These are phyloP conservation scores for Diutina neorugosa DNA, from an alignment of 1,139 yeast genomes.

Conservation along the genomic window DNA sequence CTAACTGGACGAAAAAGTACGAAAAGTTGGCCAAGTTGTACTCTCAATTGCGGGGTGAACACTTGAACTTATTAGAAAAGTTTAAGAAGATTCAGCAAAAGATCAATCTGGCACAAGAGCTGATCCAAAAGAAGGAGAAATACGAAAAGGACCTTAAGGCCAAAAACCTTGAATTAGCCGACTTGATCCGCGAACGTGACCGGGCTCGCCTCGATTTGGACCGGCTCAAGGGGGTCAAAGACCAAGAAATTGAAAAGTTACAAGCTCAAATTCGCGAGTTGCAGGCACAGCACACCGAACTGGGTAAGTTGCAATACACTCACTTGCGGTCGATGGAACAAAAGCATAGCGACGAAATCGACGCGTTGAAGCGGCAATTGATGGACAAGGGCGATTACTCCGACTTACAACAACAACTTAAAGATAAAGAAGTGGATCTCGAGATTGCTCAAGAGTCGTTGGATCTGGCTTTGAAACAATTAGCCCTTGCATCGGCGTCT, in stretches of 20 bases:
- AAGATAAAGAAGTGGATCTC: conserved; percentile 66
- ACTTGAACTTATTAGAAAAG: conserved; percentile 64
- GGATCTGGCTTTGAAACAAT: conserved; percentile 57
- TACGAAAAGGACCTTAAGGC: conserved; percentile 76
- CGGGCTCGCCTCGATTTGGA: conserved; percentile 79
- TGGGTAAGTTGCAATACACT: conserved; percentile 56
- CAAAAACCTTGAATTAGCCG: conserved; percentile 81
- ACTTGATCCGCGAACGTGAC: conserved; percentile 80
- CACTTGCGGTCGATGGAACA: conserved; percentile 51
- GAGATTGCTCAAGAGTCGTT: conserved; percentile 73
- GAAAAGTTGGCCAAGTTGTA: conserved; percentile 84
- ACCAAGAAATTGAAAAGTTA: conserved; percentile 54
- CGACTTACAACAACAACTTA: conserved; percentile 36
- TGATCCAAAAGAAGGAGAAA: conserved; percentile 73
- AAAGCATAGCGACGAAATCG: conserved; percentile 49
- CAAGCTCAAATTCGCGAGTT: conserved; percentile 57
- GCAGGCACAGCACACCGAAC: conserved; percentile 46
- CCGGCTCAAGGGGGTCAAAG: conserved; percentile 53
- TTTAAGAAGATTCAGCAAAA: conserved; percentile 80
- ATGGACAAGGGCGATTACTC: conserved; percentile 14
- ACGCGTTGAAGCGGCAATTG: conserved; percentile 27
- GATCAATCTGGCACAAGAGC: conserved; percentile 88
- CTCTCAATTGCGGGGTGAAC: conserved; percentile 88
- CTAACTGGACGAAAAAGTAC: conserved; percentile 75
- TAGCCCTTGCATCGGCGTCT: conserved; percentile 44